Base-by-base conservation (phyloP, 208 protist genomes). In the Trichomonas tenax region DNA sequence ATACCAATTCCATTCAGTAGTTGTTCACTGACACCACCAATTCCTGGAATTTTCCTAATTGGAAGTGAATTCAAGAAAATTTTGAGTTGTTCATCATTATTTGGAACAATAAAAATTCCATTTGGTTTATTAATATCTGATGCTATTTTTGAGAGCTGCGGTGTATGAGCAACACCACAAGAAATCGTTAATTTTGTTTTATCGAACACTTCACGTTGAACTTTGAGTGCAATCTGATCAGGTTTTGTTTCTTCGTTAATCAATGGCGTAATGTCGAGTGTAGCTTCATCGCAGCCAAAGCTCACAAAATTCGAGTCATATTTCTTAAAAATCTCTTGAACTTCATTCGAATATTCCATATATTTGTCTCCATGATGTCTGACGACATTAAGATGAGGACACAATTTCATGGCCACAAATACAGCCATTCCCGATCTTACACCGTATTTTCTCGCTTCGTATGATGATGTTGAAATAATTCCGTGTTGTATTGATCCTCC, bases 81-180 rank as follows among this genome's bases (percentile, higher is more conserved):
- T 51, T 51, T 81, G 9, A 96, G 26, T 8, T 81, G 34, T 26
- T 81, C 51, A 1, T 26, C 34, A 15, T 72, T 34, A 31, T 31
- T 21, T 31, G 93, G 49, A 26, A 96, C 46, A 40, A 36, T n/a
- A 81, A 48, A 96, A 63, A 48, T 11, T 23, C 93, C 93, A 96
- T 96, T 96, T 82, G 93, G 93, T 36, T 96, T 96, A 34, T 96
- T 96, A 10, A 82, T 96, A 15, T 96, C 93, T 34, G 49, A 82
- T 17, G 40, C 31, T 40, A 96, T 96, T 36, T 96, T 96, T 44
- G 93, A 21, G 0, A 96, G 49, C 46, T 82, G 46, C 1, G 17
- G 46, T n/a, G 46, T 96, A 31, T n/a, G 51, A 17, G 49, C 93
- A 82, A 96, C 63, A 11, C 93, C 93, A 21, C 40, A 45, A 6